Base-by-base conservation (phyloP, 78 protist species). In the slime mould (Dictyostelium discoideum) region DNA sequence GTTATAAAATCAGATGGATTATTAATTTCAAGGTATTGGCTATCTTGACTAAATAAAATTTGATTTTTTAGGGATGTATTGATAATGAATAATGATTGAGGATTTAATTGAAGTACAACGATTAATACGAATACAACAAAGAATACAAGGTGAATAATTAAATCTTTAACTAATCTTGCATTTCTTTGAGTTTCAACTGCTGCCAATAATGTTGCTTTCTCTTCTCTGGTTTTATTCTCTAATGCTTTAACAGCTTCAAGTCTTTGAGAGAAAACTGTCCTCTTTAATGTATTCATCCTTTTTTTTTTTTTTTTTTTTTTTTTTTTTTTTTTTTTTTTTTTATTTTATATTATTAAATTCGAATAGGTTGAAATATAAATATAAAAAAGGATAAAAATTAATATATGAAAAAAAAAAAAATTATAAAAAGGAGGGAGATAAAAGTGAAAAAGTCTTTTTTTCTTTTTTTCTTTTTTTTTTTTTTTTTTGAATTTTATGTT, bases 171-270 rank as follows among this genome's bases (percentile, higher is more conserved):
- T 24, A 90, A 22, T 54, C 85, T 80, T 29, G 94, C n/a, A 18
- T 76, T 40, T 90, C 94, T 90, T 72, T 90, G 88, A 11, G 74
- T 90, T 50, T 83, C 76, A n/a, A 83, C 60, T 24, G 94, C 82
- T 18, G 87, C 84, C 42, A 90, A 50, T 69, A 82, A 16, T 16
- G 94, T 90, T 65, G 94, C 94, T 42, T 90, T 90, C 3, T 90
- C 94, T 18, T 83, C 87, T 20, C 84, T 40, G 5, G 40, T 40
- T 42, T 20, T 78, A 42, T 80, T 80, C 5, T n/a, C 67, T 3
- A 80, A 48, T 13, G 40, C 85, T 11, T 80, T 46, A 6, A 80
- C 39, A 11, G 67, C 60, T 26, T 80, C 85, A 0, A 80, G 22
- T 48, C 85, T 80, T 22, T 78, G 84, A 5, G 84, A 78, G 9